Conservation (phyloP, 352 stramenopile species). For the Phytophthora sp. region DNA sequence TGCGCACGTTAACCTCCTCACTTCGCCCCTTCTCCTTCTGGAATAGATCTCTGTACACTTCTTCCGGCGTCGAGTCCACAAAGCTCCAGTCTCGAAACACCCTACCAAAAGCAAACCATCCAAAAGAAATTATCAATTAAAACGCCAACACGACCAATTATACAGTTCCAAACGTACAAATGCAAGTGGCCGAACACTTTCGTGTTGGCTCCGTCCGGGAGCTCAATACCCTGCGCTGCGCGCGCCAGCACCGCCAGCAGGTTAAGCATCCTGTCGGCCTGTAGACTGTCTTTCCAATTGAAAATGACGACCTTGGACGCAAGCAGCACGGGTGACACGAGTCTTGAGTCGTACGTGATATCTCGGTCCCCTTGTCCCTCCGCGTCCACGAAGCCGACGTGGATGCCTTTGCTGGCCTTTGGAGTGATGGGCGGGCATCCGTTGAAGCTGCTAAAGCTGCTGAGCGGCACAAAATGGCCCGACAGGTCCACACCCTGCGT, state of each 20-base stretch:
- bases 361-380: slow-evolving; percentile 87
- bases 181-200: slow-evolving; percentile 91
- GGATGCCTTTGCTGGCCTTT: slow-evolving; percentile 48
- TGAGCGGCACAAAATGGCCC: slow-evolving; percentile 74
- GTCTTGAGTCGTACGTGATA: slow-evolving; percentile 87
- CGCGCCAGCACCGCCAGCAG: slow-evolving; percentile 79
- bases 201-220: slow-evolving; percentile 71
- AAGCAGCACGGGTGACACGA: slow-evolving; percentile 86
- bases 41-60: slow-evolving; percentile 84
- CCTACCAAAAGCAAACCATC: slow-evolving; percentile 34
- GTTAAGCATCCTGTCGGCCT: slow-evolving; percentile 87
- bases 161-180: slow-evolving; percentile 61
- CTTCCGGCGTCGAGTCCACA: slow-evolving; percentile 79
- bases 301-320: slow-evolving; percentile 89
- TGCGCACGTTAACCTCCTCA: slow-evolving; percentile 83
- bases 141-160: background rate
- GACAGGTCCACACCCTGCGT: slow-evolving; percentile 88
- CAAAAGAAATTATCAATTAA: slow-evolving; percentile 4
- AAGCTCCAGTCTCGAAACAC: slow-evolving; percentile 92
- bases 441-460: slow-evolving; percentile 75
- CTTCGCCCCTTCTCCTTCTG: slow-evolving; percentile 82
- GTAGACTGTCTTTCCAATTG: slow-evolving; percentile 90
- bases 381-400: slow-evolving; percentile 87
- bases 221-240: slow-evolving; percentile 82
- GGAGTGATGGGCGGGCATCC: slow-evolving; percentile 48